Base-by-base conservation (phyloP, 805 yeast species). In the Ascoidea asiatica region DNA sequence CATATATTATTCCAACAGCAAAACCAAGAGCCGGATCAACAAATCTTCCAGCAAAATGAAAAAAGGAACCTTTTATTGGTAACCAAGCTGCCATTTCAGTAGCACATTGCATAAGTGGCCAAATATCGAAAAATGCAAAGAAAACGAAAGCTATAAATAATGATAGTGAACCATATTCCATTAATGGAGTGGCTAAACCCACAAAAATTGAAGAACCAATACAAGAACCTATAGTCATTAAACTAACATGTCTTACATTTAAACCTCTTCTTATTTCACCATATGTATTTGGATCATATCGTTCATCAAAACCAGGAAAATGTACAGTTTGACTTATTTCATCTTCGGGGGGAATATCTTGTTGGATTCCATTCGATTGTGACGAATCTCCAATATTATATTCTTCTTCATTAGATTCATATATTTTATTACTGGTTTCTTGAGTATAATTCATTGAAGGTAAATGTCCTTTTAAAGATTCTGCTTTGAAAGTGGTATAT, bases 201-300 rank as follows among this genome's bases (percentile, higher is more conserved):
- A 82, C 87, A 52, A 84, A 84, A 5, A 84, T 63, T 6, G 84
- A 90, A 1, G 90, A 80, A 38, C 94, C 94, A 50, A 84, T 81
- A 36, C 85, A 77, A 48, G 86, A 86, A 48, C 86, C 87, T 21
- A 79, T 64, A 41, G 86, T 83, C 54, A 79, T 75, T 84, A 80
- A 78, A 29, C 81, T 70, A 36, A 79, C 73, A 51, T 78, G 84
- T 54, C 86, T 65, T 20, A 79, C 72, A 52, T 76, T 76, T 48
- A 80, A 64, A 37, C 67, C 72, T 57, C 85, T 65, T 52, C 72
- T 71, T 11, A 29, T 29, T 8, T 29, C 15, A 15, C 35, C 35
- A 29, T 29, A 29, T 29, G 15, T 29, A 29, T 29, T 15, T 11
- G 35, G 35, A 29, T 29, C 35, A 29, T 29, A 29, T 29, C 35